Conservation (phyloP, 169 alveolate species). For the Plasmodium adleri region DNA sequence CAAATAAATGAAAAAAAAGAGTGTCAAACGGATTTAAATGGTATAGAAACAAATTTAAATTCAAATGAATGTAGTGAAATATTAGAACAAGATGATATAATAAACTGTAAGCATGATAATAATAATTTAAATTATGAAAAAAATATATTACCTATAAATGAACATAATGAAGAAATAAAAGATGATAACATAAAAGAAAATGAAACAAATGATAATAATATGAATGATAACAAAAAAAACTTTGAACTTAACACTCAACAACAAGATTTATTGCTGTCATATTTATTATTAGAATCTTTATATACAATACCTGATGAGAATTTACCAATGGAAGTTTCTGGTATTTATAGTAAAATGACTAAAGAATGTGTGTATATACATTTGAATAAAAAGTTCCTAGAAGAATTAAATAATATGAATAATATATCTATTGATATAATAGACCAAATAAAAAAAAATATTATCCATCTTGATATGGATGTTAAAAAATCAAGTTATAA, state of each 20-base stretch:
- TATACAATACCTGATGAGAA: slow-evolving; percentile 56
- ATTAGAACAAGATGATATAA: neutral
- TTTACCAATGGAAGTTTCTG: slow-evolving; percentile 80
- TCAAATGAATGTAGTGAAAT: neutral
- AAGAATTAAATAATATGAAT: slow-evolving; percentile 19
- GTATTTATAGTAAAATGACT: slow-evolving; percentile 76
- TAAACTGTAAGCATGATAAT: neutral
- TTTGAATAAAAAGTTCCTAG: slow-evolving; percentile 32
- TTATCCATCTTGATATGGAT: slow-evolving; percentile 55
- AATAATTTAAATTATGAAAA: neutral
- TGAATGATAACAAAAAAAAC: neutral
- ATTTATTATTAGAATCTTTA: slow-evolving; percentile 69
- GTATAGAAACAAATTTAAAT: neutral
- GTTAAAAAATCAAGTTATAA: slow-evolving; percentile 76
- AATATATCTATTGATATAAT: slow-evolving; percentile 12
- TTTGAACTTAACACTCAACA: slow-evolving; percentile 42
- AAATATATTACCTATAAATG: neutral
- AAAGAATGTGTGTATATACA: slow-evolving; percentile 60
- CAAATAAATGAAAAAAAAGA: slow-evolving; percentile 8
- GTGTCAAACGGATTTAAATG: neutral
- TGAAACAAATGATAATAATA: neutral
- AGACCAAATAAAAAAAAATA: slow-evolving; percentile 37
- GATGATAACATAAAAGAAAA: neutral
- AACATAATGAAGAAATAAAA: neutral
- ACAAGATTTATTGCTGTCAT: slow-evolving; percentile 64